These are phyloP conservation scores for Clathrospora elynae DNA, from an alignment of 2,329 filamentous ascomycete genomes.

Conservation along the genomic window DNA sequence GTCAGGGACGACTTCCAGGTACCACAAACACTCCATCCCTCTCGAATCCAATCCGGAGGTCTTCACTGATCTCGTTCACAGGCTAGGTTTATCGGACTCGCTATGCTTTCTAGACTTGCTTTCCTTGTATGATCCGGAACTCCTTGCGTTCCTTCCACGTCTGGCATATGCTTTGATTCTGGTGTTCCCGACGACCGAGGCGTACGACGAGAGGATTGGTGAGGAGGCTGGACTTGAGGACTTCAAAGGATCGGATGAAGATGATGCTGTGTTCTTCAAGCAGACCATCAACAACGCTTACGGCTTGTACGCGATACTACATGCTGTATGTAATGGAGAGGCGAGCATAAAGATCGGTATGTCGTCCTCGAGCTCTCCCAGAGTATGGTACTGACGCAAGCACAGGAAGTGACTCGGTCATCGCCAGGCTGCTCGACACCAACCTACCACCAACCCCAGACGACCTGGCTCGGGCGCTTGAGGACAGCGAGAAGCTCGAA, in stretches of 20 bases:
- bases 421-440: conserved; percentile 19
- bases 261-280: conserved; percentile 85
- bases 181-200: conserved; percentile 79
- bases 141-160: conserved; percentile 81
- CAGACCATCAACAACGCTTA: conserved; percentile 96
- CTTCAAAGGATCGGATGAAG: conserved; percentile 69
- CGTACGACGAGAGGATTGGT: conserved; percentile 76
- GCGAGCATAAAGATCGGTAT: conserved; percentile 66
- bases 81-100: conserved; percentile 73
- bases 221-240: conserved; percentile 68
- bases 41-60: conserved; percentile 80
- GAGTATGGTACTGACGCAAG: conserved; percentile 1
- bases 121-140: conserved; percentile 78
- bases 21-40: conserved; percentile 39
- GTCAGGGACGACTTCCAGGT: no score
- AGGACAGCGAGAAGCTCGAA: conserved; percentile 32
- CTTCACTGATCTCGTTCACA: conserved; percentile 81
- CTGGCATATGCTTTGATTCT: conserved; percentile 86
- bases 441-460: conserved; percentile 15
- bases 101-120: conserved; percentile 87
- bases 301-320: conserved; percentile 85
- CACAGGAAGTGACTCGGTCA: conserved; percentile 18
- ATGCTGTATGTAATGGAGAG: conserved; percentile 78
- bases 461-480: conserved; percentile 27
- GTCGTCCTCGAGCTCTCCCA: conserved; percentile 12